These are phyloP conservation scores for Bryoglossum gracile DNA, from an alignment of 495 filamentous ascomycete genomes.

Conservation along the genomic window DNA sequence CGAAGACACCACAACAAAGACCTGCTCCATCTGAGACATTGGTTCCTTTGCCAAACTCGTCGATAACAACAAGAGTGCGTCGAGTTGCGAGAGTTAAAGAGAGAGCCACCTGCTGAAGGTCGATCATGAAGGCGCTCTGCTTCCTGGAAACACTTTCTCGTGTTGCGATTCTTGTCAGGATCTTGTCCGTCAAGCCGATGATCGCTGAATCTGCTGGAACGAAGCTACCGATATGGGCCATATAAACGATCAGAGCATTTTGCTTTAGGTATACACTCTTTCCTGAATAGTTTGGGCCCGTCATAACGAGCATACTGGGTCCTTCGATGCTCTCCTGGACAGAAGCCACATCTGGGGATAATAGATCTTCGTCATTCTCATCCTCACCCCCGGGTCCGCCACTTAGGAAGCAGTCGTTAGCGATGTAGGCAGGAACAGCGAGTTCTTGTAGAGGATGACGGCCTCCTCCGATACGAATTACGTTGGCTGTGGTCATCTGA, in stretches of 20 bases:
- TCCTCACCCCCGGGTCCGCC: conserved; percentile 45
- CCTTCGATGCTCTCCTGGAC: conserved; percentile 18
- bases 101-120: conserved; percentile 81
- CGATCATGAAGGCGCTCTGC: conserved; percentile 90
- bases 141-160: conserved; percentile 77
- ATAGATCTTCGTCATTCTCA: not conserved
- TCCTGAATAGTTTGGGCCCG: conserved; percentile 92
- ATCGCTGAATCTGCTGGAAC: conserved; percentile 73
- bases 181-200: conserved; percentile 88
- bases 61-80: conserved; percentile 74
- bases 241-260: conserved; percentile 84
- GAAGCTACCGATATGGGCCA: conserved; percentile 90
- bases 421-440: conserved; percentile 75
- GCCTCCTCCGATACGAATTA: conserved; percentile 73
- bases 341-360: not conserved
- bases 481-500: conserved; percentile 60
- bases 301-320: conserved; percentile 76
- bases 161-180: conserved; percentile 81
- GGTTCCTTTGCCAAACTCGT: conserved; percentile 97
- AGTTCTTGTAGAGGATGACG: conserved; percentile 87
- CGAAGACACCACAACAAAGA: conserved; percentile 73
- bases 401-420: conserved; percentile 66
- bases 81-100: conserved; percentile 70
- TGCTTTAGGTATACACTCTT: conserved; percentile 97
- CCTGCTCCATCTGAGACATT: conserved; percentile 76